Evolutionary conservation across 768 basidiomycete species (phyloP), one percentile per base, ranked within the genome.

Genomic region (Auricularia sp.): DNA sequence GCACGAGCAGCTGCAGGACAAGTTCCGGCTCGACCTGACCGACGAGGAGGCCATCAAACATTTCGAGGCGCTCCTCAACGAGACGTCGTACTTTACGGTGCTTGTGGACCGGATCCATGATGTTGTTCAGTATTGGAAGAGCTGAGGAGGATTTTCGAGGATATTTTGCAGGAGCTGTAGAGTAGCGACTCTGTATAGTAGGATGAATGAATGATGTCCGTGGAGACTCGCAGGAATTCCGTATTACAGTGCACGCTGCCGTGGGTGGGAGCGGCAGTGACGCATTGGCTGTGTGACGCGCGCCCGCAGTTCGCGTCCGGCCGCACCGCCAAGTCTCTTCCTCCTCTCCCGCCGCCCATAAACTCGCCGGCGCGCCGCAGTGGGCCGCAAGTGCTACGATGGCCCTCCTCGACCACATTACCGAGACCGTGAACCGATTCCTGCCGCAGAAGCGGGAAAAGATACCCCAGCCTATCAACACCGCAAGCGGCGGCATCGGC

Each of bases 21-120:
- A 98, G 77, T 99, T 99, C 77, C 82, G 93, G 66, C 77, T 98
- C 61, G 92, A 97, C 73, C 80, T 98, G 47, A 91, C 90, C 4
- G 96, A 98, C 74, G 95, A 97, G 74, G 91, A 97, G 72, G 96
- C 97, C 2, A 94, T 98, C 76, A 93, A 97, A 75, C 91, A 96
- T 72, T 97, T 98, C 71, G 95, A 98, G 77, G 83, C 87, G 6
- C 73, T 98, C 61, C 76, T 99, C 66, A 97, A 96, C 72, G 95
- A 98, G 73, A 97, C 92, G 2, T 93, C 90, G 34, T 95, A 97
- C 74, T 84, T 98, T 67, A 91, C 94, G 0, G 91, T 90, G 34
- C 88, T 98, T 59, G 79, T 98, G 68, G 97, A 98, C 76, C 82
- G 91, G 70, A 93, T 98, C 70, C 97, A 98, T 72, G 90, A 92